A percentile compares a stretch with the other conserved stretches of the same genome.
phyloP scores from a whole-genome alignment of 345 rosid genomes.

The Aegle marmelos region DNA sequence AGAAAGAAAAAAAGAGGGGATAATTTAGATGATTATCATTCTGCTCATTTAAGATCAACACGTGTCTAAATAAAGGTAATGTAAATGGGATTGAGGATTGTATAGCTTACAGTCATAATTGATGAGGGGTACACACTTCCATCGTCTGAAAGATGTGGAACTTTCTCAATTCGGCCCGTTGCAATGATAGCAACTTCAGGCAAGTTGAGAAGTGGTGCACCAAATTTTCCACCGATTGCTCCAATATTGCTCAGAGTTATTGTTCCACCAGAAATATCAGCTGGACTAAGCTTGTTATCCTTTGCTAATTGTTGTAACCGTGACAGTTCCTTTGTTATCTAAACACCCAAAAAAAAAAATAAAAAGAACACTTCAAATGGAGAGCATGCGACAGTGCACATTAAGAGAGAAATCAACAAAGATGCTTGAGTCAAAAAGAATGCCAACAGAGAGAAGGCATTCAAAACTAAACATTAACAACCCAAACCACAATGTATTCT shows the following conservation, averaged over 20 bases:
- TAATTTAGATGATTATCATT: background rate
- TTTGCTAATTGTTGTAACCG: constrained; percentile 68
- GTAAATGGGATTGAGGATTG: background rate
- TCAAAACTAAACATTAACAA: background rate
- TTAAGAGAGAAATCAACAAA: background rate
- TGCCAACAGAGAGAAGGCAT: background rate
- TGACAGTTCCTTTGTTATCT: constrained; percentile 81
- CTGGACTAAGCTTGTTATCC: constrained; percentile 70
- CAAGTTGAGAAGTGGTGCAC: constrained; percentile 79
- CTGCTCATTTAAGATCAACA: background rate
- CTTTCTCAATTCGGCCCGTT: constrained; percentile 81
- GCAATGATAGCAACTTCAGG: constrained; percentile 95
- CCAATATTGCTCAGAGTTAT: constrained; percentile 90
- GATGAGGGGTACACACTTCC: constrained; percentile 67
- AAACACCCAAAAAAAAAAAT: background rate
- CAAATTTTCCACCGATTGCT: constrained; percentile 90
- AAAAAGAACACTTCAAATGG: background rate
- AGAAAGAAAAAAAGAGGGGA: too few relatives aligned
- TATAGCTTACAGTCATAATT: constrained; percentile 61
- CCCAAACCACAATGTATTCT: background rate
- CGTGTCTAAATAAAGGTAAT: background rate
- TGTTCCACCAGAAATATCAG: constrained; percentile 80
- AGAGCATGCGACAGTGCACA: background rate
- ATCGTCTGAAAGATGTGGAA: constrained; percentile 57
- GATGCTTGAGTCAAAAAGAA: background rate